Conservation (phyloP, 2,329 filamentous ascomycete genomes). For the Stachybotrys echinatus region DNA sequence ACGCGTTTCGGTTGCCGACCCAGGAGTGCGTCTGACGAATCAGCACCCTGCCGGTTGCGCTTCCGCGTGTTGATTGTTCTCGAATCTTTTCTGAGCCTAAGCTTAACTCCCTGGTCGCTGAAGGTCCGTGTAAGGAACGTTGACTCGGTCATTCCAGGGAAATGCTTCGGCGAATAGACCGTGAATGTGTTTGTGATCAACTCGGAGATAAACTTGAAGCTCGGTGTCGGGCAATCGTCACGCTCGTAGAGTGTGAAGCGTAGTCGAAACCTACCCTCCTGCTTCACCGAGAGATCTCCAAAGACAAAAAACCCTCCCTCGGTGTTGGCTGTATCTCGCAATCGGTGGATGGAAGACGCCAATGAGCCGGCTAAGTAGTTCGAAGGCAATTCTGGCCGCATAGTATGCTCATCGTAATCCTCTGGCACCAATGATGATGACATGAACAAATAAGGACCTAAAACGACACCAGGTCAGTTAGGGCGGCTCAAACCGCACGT, state of each 20-base stretch:
- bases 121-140: conserved; percentile 77
- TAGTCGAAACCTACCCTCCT: conserved; percentile 66
- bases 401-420: conserved; percentile 35
- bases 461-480: conserved; percentile 16
- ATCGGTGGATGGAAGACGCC: conserved; percentile 74
- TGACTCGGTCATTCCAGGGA: conserved; percentile 75
- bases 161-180: conserved; percentile 61
- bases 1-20: conserved; percentile 14
- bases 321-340: conserved; percentile 72
- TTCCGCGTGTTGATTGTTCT: conserved; percentile 49
- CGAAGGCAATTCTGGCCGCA: conserved; percentile 19
- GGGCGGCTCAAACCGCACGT: not conserved
- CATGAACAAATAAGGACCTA: conserved; percentile 45
- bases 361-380: conserved; percentile 65
- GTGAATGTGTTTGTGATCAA: conserved; percentile 58
- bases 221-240: conserved; percentile 16
- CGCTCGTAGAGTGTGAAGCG: conserved; percentile 66
- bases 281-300: conserved; percentile 75
- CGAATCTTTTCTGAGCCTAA: conserved; percentile 79
- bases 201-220: conserved; percentile 14
- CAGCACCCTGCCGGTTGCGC: conserved; percentile 25
- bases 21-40: conserved; percentile 9
- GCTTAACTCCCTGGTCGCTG: conserved; percentile 79
- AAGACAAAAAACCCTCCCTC: conserved; percentile 91
- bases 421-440: conserved; percentile 35